These are phyloP conservation scores for Conringia planisiliqua DNA, from an alignment of 345 rosid species.

Conservation along the genomic window DNA sequence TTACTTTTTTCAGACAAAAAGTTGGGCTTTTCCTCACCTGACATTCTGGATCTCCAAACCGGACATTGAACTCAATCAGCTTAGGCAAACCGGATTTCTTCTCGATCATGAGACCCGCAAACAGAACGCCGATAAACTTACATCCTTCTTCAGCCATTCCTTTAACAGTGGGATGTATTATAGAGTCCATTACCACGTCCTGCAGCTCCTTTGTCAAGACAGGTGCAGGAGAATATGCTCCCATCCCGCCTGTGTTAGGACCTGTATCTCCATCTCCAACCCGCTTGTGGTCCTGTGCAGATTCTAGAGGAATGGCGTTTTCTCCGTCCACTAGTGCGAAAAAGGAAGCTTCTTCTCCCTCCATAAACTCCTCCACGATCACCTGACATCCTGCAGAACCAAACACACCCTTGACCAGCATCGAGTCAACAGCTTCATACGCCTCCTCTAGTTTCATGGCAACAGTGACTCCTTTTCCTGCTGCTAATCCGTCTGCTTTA, in stretches of 20 bases:
- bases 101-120: conserved; percentile 94
- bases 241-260: conserved; percentile 98
- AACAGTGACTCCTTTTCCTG: conserved; percentile 92
- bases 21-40: conserved; percentile 47
- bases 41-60: conserved; percentile 98
- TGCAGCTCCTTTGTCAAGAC: conserved; percentile 70
- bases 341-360: conserved; percentile 97
- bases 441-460: conserved; percentile 84
- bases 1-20: no score
- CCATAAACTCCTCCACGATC: conserved; percentile 76
- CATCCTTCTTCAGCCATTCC: conserved; percentile 94
- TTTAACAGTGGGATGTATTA: conserved; percentile 82
- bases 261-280: conserved; percentile 98
- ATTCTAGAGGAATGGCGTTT: conserved; percentile 85
- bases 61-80: conserved; percentile 96
- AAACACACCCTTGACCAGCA: conserved; percentile 74
- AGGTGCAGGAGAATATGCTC: conserved; percentile 93
- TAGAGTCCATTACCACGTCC: conserved; percentile 71
- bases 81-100: conserved; percentile 90
- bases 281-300: conserved; percentile 94
- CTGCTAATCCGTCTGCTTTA: conserved; percentile 96
- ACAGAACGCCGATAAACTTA: conserved; percentile 86
- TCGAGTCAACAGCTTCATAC: conserved; percentile 78
- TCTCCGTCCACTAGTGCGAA: conserved; percentile 93
- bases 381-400: conserved; percentile 84